phyloP scores from a whole-genome alignment of 768 basidiomycete genomes.

The Auricularia sp. region DNA sequence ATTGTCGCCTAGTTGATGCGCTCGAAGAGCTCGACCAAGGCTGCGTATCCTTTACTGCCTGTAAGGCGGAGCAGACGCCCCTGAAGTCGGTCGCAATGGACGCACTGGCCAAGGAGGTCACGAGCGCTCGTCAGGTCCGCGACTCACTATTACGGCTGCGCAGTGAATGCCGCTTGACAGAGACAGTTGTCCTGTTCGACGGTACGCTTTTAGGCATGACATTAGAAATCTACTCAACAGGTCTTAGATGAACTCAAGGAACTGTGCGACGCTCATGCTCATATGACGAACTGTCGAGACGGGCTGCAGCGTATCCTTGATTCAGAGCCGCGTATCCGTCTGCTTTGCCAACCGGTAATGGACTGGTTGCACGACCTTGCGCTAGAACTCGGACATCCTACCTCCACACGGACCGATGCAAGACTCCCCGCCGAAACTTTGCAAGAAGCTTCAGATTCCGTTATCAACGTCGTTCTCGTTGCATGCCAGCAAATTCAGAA shows the following conservation, averaged over 20 bases:
- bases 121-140: not conserved
- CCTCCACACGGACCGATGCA: not conserved
- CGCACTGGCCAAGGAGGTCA: not conserved
- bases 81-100: not conserved
- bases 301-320: too few relatives aligned
- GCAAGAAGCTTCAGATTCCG: not conserved
- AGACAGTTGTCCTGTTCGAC: too few relatives aligned
- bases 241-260: too few relatives aligned
- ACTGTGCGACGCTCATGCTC: too few relatives aligned
- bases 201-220: too few relatives aligned
- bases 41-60: not conserved
- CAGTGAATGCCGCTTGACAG: not conserved
- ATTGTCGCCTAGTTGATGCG: not conserved
- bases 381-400: not conserved
- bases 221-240: too few relatives aligned
- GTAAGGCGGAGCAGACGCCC: not conserved
- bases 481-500: not conserved
- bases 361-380: too few relatives aligned
- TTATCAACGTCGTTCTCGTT: not conserved
- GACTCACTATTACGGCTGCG: not conserved
- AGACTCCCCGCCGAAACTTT: not conserved
- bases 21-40: not conserved
- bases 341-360: too few relatives aligned
- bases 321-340: too few relatives aligned
- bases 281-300: too few relatives aligned